Conservation (phyloP, 768 basidiomycete genomes). For the Tylopilus plumbeoviolaceoides region DNA sequence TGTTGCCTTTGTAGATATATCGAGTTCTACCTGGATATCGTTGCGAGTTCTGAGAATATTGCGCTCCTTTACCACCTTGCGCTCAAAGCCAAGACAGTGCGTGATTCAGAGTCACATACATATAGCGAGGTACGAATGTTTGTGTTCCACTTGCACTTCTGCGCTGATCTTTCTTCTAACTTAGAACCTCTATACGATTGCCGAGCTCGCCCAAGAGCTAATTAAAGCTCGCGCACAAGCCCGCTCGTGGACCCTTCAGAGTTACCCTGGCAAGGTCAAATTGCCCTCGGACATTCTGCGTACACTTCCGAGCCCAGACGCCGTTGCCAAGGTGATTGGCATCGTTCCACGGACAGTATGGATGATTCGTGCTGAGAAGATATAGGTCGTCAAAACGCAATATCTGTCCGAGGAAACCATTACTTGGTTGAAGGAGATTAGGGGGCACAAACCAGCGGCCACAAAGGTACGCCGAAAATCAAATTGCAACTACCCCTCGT, state of each 20-base stretch:
- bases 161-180: neutral
- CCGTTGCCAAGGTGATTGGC: constrained; percentile 52
- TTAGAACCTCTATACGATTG: constrained; percentile 83
- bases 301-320: constrained; percentile 61
- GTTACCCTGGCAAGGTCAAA: constrained; percentile 76
- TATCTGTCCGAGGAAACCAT: constrained; percentile 63
- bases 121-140: constrained; percentile 58
- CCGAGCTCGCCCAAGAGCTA: constrained; percentile 86
- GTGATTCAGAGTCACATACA: constrained; percentile 65
- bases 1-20: constrained; percentile 59
- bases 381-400: constrained; percentile 60
- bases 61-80: constrained; percentile 82
- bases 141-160: neutral
- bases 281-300: constrained; percentile 82
- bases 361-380: neutral
- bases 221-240: constrained; percentile 62
- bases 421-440: constrained; percentile 52
- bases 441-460: constrained; percentile 34
- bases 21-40: constrained; percentile 77
- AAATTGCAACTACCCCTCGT: neutral
- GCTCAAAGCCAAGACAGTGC: constrained; percentile 78
- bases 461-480: constrained; percentile 25
- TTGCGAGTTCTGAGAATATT: constrained; percentile 78
- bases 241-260: constrained; percentile 72
- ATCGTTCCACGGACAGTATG: neutral